phyloP scores from a whole-genome alignment of 805 yeast species.

The Kuraishia capsulata region DNA sequence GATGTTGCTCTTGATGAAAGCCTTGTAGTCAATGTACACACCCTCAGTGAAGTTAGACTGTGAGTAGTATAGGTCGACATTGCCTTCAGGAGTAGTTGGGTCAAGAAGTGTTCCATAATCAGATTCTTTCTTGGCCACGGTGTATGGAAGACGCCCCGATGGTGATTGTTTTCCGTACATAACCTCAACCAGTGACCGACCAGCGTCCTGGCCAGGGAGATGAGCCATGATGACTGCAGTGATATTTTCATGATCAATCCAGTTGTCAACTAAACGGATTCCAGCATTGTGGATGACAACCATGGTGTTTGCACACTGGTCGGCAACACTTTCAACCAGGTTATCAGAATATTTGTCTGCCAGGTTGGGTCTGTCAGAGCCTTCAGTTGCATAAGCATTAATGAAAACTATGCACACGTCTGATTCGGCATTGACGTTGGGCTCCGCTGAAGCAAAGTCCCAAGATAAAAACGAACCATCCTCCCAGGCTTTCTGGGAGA shows the following conservation, averaged over 20 bases:
- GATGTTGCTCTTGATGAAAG: constrained; percentile 45
- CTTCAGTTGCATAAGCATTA: constrained; percentile 49
- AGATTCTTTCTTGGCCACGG: constrained; percentile 42
- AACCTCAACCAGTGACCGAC: constrained; percentile 47
- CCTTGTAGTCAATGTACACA: constrained; percentile 44
- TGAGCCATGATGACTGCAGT: constrained; percentile 43
- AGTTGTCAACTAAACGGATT: constrained; percentile 46
- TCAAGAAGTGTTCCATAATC: constrained; percentile 19
- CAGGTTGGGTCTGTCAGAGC: constrained; percentile 47
- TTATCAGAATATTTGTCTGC: constrained; percentile 52
- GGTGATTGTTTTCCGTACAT: constrained; percentile 53
- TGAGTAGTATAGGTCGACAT: constrained; percentile 24
- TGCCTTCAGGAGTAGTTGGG: constrained; percentile 10
- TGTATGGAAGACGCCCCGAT: constrained; percentile 55
- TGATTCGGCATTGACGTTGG: constrained; percentile 44
- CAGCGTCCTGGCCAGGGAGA: constrained; percentile 30
- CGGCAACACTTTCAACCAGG: constrained; percentile 38
- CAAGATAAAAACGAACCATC: constrained; percentile 34
- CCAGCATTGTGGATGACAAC: constrained; percentile 54
- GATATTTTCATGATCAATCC: constrained; percentile 47
- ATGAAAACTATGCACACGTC: constrained; percentile 51
- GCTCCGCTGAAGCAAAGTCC: constrained; percentile 40
- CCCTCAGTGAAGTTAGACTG: constrained; percentile 39
- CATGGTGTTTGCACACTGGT: constrained; percentile 41
- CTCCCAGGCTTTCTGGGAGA: constrained; percentile 23